Conservation (phyloP, 2,329 filamentous ascomycete genomes). For the Pestalotiopsis sp. region DNA sequence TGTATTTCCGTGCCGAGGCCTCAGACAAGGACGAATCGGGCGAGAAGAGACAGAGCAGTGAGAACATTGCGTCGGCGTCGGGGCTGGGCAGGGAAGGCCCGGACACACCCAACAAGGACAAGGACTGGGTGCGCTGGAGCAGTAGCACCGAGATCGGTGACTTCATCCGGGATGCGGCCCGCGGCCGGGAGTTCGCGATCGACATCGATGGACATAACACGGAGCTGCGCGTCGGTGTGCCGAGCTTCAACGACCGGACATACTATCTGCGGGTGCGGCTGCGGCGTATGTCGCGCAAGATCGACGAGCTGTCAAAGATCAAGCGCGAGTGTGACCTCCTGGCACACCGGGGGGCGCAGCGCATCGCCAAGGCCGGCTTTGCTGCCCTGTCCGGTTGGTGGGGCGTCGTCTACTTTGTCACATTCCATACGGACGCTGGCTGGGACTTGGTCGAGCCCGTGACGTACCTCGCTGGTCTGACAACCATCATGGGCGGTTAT, state of each 20-base stretch:
- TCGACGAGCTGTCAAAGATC: constrained; percentile 70
- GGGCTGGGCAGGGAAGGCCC: constrained; percentile 66
- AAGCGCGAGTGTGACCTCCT: constrained; percentile 81
- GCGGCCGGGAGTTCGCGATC: constrained; percentile 82
- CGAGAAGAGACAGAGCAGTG: constrained; percentile 31
- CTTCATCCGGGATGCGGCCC: constrained; percentile 87
- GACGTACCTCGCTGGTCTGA: constrained; percentile 85
- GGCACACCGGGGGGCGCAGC: constrained; percentile 76
- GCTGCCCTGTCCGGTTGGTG: constrained; percentile 75
- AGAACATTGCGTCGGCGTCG: constrained; percentile 68
- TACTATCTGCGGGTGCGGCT: constrained; percentile 81
- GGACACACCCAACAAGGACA: constrained; percentile 42
- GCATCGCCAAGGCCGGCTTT: constrained; percentile 80
- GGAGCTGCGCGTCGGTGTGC: constrained; percentile 78
- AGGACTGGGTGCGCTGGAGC: constrained; percentile 84
- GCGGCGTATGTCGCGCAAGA: constrained; percentile 68
- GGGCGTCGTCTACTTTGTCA: constrained; percentile 75
- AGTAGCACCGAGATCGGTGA: constrained; percentile 88
- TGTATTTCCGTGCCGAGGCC: constrained; percentile 82
- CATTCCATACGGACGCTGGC: constrained; percentile 73
- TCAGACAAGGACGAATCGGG: constrained; percentile 61
- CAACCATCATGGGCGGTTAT: constrained; percentile 86
- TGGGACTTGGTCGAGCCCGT: constrained; percentile 93
- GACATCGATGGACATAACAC: constrained; percentile 69
- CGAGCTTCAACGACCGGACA: constrained; percentile 87